phyloP scores from a whole-genome alignment of 345 rosid genomes.

The Brassica nigra region DNA sequence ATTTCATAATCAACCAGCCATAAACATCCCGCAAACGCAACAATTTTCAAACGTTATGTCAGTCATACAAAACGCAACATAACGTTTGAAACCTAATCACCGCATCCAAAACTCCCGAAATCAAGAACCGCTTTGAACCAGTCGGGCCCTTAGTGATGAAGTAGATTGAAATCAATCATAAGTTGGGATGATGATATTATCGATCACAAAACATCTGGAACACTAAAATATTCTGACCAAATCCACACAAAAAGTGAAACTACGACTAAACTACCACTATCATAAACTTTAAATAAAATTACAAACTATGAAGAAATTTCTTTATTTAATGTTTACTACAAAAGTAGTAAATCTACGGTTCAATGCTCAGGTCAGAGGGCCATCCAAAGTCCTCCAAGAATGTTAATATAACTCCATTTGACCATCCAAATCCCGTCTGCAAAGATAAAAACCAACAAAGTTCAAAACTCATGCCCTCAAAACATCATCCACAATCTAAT shows the following conservation, averaged over 20 bases:
- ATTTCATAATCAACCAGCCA: too few species aligned
- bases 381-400: constrained; percentile 96
- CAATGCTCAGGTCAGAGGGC: constrained; percentile 53
- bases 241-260: background rate
- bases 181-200: background rate
- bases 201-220: background rate
- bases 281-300: background rate
- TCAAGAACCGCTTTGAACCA: too few species aligned
- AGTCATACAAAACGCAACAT: too few species aligned
- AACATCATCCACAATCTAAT: background rate
- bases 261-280: background rate
- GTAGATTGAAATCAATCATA: background rate
- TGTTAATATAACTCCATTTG: constrained; percentile 85
- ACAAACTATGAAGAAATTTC: background rate
- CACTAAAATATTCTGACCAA: background rate
- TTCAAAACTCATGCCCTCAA: background rate
- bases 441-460: constrained; percentile 19
- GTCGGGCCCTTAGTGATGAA: background rate
- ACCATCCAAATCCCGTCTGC: constrained; percentile 97
- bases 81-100: too few species aligned
- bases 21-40: too few species aligned
- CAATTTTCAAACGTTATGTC: too few species aligned
- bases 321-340: background rate
- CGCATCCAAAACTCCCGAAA: too few species aligned
- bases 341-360: constrained; percentile 42